Base-by-base conservation (phyloP, 169 alveolate genomes). In the Plasmodium coatneyi region DNA sequence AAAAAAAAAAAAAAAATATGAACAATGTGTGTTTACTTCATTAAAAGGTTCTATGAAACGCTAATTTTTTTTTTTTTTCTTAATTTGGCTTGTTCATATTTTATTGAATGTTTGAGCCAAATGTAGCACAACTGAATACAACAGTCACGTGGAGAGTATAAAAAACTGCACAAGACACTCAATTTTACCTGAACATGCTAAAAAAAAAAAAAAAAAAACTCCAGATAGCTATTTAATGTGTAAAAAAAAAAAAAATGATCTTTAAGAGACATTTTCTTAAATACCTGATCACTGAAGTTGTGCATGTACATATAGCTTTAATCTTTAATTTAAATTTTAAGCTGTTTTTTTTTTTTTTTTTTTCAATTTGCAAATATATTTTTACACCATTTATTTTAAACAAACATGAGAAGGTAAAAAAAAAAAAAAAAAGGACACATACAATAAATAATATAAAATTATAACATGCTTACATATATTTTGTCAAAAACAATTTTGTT, bases 241-340 rank as follows among this genome's bases (percentile, higher is more conserved):
- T 46, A 46, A 46, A 46, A 46, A 14, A 83, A 41, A 49, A 41
- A 49, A 81, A 71, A 83, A 36, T 71, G 43, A 83, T 19, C 81
- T 30, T 83, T 83, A 30, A 6, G 34, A 70, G 41, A 70, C 56
- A 71, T 34, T 83, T 70, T 52, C 49, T 52, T 39, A 36, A 39
- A 22, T 83, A 25, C 43, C 28, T 83, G 70, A 39, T 41, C 92
- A 39, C 60, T 83, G 76, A 22, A 71, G 36, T 46, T 83, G 70
- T 70, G 82, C 71, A 70, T 83, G 82, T 71, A 83, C 41, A 19
- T 10, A n/a, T 70, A 71, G 92, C 46, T 83, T 83, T 5, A 70
- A 70, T 83, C 49, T 22, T 34, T 39, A 36, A 25, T 71, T 83
- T 83, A 14, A 49, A 49, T 71, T 83, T 83, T 49, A 49, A 49